A percentile compares a stretch with the other conserved stretches of the same genome.
These are phyloP conservation scores for Pythium chondricola DNA, from an alignment of 352 stramenopile genomes.

Conservation along the genomic window DNA sequence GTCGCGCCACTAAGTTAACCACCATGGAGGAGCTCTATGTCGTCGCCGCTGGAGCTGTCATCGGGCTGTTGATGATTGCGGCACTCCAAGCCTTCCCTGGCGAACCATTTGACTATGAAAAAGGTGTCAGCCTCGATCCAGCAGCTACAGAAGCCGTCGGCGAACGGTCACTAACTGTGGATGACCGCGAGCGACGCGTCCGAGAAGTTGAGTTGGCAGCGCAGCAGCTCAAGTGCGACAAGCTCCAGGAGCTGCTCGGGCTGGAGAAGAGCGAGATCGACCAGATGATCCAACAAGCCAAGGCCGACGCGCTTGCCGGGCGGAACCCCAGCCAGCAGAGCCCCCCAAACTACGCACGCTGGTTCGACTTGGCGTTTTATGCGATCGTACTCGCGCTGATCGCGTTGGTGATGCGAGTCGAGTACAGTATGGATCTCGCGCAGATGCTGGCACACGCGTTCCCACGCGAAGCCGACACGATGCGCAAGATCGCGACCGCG, in stretches of 20 bases:
- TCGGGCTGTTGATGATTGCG: conserved; percentile 39
- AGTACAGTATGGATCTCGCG: conserved; percentile 54
- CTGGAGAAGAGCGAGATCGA: conserved; percentile 39
- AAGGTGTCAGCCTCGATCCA: background rate
- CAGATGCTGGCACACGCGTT: conserved; percentile 32
- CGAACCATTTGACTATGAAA: conserved; percentile 50
- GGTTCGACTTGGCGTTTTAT: conserved; percentile 44
- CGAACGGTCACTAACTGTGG: background rate
- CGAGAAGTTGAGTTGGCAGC: conserved; percentile 28
- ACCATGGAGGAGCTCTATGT: conserved; percentile 43
- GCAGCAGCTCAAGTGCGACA: conserved; percentile 36
- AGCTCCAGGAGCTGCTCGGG: conserved; percentile 50
- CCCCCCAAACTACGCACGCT: conserved; percentile 25
- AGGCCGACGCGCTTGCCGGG: conserved; percentile 25
- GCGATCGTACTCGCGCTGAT: conserved; percentile 27
- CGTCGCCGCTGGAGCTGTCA: conserved; percentile 28
- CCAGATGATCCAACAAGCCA: conserved; percentile 30
- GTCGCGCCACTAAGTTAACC: no score
- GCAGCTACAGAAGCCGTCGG: background rate
- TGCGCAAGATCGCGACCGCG: conserved; percentile 23
- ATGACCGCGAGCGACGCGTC: conserved; percentile 1
- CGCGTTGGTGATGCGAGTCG: conserved; percentile 34
- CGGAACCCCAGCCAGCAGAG: conserved; percentile 4
- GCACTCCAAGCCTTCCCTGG: conserved; percentile 43
- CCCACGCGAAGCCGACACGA: conserved; percentile 38